phyloP scores from a whole-genome alignment of 2,329 filamentous ascomycete genomes.

The Sporothrix pallida region DNA sequence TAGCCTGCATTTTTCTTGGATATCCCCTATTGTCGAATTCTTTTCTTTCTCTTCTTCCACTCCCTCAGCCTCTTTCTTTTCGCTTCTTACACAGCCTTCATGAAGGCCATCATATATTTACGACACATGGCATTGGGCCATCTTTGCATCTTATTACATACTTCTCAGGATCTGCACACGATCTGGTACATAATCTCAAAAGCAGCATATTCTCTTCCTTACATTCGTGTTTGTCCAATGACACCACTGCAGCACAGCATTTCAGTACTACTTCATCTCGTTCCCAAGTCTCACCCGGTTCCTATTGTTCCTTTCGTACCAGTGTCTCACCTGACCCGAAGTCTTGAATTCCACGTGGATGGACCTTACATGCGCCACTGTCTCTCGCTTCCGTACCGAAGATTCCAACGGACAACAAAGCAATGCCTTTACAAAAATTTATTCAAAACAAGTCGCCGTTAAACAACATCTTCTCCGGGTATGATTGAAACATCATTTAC shows the following conservation, averaged over 20 bases:
- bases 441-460: not conserved
- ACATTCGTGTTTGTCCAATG: no score
- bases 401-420: not conserved
- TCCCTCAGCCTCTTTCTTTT: not conserved
- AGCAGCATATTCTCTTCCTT: not conserved
- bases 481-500: not conserved
- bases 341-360: constrained; percentile 3
- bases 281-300: not conserved
- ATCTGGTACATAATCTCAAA: constrained; percentile 19
- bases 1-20: constrained; percentile 20
- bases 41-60: constrained; percentile 11
- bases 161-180: not conserved
- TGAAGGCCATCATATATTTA: not conserved
- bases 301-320: not conserved
- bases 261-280: not conserved
- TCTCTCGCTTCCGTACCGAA: constrained; percentile 11
- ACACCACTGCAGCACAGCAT: not conserved
- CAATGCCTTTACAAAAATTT: not conserved
- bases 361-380: not conserved
- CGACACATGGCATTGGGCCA: not conserved
- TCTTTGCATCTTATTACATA: constrained; percentile 6
- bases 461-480: no score
- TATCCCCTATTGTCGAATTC: constrained; percentile 31
- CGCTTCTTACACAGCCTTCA: not conserved
- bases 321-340: not conserved